Base-by-base conservation (phyloP, 768 basidiomycete genomes). In the Leccinum longicurvipes region DNA sequence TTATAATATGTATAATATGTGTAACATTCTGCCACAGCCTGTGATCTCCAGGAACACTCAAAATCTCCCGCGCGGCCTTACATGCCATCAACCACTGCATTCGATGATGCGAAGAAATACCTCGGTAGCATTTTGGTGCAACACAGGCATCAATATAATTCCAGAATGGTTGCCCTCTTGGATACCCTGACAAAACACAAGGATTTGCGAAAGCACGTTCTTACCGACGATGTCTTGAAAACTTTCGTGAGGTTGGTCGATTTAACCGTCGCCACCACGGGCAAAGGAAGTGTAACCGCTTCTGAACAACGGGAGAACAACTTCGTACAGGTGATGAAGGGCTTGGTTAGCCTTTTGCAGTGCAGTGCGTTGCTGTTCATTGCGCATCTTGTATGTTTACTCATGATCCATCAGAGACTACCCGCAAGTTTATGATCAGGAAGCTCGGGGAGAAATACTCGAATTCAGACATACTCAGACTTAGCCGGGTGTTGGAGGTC, bases 291-390 rank as follows among this genome's bases (percentile, higher is more conserved):
- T 14, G 2, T 31, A 14, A 12, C 31, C 5, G 14, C 31, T 11
- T 31, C 12, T 17, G 4, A 1, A 2, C 32, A 50, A 21, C 32
- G 31, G 0, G 52, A 19, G 11, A 45, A 47, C 8, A 57, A 55
- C 31, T 62, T 67, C 23, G 49, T 48, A 25, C 63, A 58, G 21
- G 66, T 53, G 17, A 67, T 67, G 65, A 58, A 67, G 4, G 58
- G 63, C 28, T 31, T 67, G 41, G 54, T 17, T 10, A 59, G 57
- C 24, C 27, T 67, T 17, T 24, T 61, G 54, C 45, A 55, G 8
- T 62, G 54, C 11, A 47, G 65, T 67, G 11, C 32, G 66, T 56
- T 36, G 9, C 3, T 29, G 27, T 15, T 42, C 6, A 12, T 41
- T n/a, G 0, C 23, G 24, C 15, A 32, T 36, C 3, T 21, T 0